Evolutionary conservation across 495 filamentous ascomycete species (phyloP).

Genomic region (Collariella sp.): DNA sequence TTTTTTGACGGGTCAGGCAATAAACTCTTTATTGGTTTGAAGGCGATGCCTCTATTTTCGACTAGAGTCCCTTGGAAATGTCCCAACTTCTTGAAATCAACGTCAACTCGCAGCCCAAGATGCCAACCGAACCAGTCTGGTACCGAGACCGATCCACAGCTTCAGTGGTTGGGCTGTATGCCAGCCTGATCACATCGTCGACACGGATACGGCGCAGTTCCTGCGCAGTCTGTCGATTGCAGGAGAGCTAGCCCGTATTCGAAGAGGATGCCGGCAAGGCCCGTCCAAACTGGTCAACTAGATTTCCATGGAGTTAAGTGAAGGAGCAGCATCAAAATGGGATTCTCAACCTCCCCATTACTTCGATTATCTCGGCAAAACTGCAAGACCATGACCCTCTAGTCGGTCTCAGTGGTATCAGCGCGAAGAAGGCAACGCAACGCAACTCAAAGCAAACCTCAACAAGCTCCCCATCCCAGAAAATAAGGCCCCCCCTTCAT

Average conservation of each 20-base stretch:
- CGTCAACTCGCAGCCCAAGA: neutral
- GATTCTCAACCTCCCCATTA: no score
- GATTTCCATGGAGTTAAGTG: no score
- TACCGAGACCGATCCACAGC: neutral
- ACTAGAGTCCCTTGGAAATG: no score
- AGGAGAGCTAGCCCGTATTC: conserved; percentile 3
- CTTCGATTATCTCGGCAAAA: no score
- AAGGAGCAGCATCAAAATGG: no score
- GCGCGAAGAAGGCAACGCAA: conserved; percentile 1
- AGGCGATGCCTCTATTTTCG: no score
- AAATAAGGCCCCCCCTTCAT: neutral
- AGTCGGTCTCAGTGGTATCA: conserved; percentile 11
- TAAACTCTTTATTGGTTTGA: no score
- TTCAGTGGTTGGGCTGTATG: neutral
- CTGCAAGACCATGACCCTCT: neutral
- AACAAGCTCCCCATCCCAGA: neutral
- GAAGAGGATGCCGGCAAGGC: neutral
- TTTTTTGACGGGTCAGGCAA: no score
- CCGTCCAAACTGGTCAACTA: neutral
- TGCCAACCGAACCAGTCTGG: neutral
- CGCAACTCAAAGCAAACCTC: neutral
- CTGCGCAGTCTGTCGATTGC: conserved; percentile 1
- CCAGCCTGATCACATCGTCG: conserved; percentile 1
- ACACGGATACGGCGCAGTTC: neutral
- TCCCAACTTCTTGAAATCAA: no score